These are phyloP conservation scores for Phytophthora tubulina DNA, from an alignment of 352 stramenopile genomes.

Conservation along the genomic window DNA sequence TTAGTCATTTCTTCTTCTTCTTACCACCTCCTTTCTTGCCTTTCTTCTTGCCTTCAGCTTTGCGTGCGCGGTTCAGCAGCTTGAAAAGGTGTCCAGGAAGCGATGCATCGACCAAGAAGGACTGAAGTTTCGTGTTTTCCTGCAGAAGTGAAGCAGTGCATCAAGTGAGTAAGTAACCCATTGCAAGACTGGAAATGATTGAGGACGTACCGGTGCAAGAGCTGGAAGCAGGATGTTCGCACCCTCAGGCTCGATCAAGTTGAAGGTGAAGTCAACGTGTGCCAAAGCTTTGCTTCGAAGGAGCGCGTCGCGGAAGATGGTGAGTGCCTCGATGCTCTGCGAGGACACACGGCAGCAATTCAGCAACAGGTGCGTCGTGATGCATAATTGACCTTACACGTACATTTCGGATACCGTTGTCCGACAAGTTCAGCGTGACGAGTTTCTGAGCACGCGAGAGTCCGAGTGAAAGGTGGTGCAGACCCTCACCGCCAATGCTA, in stretches of 20 bases:
- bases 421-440: conserved; percentile 73
- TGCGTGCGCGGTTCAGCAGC: conserved; percentile 76
- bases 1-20: conserved; percentile 66
- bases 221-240: conserved; percentile 68
- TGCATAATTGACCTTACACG: neutral
- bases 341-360: neutral
- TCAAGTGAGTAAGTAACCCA: neutral
- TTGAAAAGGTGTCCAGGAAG: conserved; percentile 75
- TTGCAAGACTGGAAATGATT: neutral
- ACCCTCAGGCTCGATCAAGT: conserved; percentile 74
- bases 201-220: conserved; percentile 50
- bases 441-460: conserved; percentile 69
- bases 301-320: conserved; percentile 71
- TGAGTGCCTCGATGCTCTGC: conserved; percentile 60
- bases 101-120: conserved; percentile 81
- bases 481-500: conserved; percentile 57
- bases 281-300: conserved; percentile 71
- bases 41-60: conserved; percentile 83
- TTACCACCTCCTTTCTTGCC: conserved; percentile 75
- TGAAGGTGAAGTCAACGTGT: conserved; percentile 84
- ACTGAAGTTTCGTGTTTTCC: conserved; percentile 73
- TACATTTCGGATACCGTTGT: conserved; percentile 85
- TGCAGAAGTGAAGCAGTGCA: conserved; percentile 10
- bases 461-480: conserved; percentile 77
- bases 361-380: neutral